Base-by-base conservation (phyloP, 257 asterid species). In the Ballota nigra region DNA sequence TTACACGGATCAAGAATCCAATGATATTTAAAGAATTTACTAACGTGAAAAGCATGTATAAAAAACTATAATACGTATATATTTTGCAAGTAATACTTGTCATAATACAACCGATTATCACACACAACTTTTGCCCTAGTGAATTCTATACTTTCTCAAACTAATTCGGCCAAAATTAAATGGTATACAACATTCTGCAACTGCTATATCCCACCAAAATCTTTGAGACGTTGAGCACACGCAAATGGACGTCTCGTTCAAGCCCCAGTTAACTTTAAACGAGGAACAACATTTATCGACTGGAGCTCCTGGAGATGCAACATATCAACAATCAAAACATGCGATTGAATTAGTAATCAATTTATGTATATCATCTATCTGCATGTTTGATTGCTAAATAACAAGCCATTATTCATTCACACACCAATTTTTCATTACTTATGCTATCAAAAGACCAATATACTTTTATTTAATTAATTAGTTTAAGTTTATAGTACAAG, bases 301-400 rank as follows among this genome's bases (percentile, higher is more conserved):
- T 73, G 81, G 49, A 85, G 89, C 79, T 85, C 89, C 89, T 85
- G 86, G n/a, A n/a, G n/a, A n/a, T n/a, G n/a, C n/a, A n/a, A n/a
- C 45, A 3, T 70, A 8, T 13, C 31, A 52, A 55, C 55, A 59
- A 28, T 47, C 20, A n/a, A 13, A 43, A 41, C 15, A 38, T 38
- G 45, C 10, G 15, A 38, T n/a, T 36, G 60, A 47, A 40, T 19
- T 15, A 22, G 26, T 12, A 12, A 34, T 22, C 47, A 23, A 24
- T 4, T 43, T 8, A 22, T n/a, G n/a, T n/a, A 6, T 23, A 45
- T 45, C 53, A 45, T n/a, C 53, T 45, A 45, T n/a, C 53, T 6
- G 23, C 20, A 55, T 12, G 29, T 28, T 72, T 28, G 13, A 70
- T 12, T 31, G 52, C 1, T 29, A 51, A 31, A 0, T 22, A 34